Evolutionary conservation across 176 grass and related monocot genomes (phyloP).

Genomic region (Panicum miliaceum): DNA sequence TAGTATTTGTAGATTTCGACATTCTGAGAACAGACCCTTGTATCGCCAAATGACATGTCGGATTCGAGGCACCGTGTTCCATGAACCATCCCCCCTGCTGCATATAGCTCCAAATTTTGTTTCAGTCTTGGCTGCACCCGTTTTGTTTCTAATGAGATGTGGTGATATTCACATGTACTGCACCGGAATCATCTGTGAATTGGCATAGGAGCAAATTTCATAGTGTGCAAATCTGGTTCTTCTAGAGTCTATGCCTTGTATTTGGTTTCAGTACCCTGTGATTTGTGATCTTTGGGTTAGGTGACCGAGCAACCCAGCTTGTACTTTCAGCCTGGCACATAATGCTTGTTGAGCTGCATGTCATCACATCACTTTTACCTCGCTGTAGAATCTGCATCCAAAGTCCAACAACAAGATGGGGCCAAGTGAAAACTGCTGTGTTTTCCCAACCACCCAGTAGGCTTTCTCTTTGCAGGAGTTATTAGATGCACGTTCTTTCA

Average conservation of each 20-base stretch:
- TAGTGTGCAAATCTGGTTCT: slow-evolving; percentile 2
- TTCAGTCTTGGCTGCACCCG: background rate
- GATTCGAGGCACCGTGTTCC: background rate
- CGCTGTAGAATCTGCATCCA: slow-evolving; percentile 30
- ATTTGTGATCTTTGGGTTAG: background rate
- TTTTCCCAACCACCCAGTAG: slow-evolving; percentile 21
- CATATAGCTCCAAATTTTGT: slow-evolving; percentile 34
- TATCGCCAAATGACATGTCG: slow-evolving; percentile 46
- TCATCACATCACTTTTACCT: slow-evolving; percentile 16
- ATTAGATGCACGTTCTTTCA: background rate
- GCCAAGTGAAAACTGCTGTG: slow-evolving; percentile 33
- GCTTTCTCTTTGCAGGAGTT: background rate
- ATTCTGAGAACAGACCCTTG: slow-evolving; percentile 65
- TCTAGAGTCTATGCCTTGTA: background rate
- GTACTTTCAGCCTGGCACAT: background rate
- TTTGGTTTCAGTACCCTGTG: background rate
- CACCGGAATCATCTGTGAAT: background rate
- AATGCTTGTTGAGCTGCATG: slow-evolving; percentile 8
- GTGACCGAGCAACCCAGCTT: background rate
- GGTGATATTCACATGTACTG: background rate
- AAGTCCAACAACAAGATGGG: slow-evolving; percentile 6
- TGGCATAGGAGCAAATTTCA: background rate
- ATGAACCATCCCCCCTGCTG: slow-evolving; percentile 14
- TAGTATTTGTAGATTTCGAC: slow-evolving; percentile 95
- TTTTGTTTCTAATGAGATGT: background rate